A percentile compares a stretch with the other conserved stretches of the same genome.
Conservation (phyloP, 2,329 filamentous ascomycete genomes). For the Botrytis hyacinthi region DNA sequence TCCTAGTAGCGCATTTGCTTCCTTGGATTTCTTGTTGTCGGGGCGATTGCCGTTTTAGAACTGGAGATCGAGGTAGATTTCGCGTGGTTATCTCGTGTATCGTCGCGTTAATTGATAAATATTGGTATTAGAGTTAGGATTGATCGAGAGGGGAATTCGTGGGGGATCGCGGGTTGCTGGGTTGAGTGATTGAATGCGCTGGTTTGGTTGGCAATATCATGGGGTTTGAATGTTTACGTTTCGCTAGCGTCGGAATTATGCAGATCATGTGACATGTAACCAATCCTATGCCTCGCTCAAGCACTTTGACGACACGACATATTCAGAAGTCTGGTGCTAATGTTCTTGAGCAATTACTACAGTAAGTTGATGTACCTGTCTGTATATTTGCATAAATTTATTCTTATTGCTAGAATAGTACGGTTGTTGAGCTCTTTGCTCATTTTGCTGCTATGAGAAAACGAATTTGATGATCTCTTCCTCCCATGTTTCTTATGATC, state of each 20-base stretch:
- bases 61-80: neutral
- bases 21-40: conserved; percentile 21
- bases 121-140: neutral
- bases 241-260: conserved; percentile 1
- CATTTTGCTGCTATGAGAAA: neutral
- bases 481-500: neutral
- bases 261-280: conserved; percentile 19
- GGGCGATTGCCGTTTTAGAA: conserved; percentile 15
- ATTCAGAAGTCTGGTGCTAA: neutral
- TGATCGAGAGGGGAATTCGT: neutral
- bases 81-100: conserved; percentile 24
- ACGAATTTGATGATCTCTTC: neutral
- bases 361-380: neutral
- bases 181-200: conserved; percentile 2
- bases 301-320: neutral
- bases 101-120: conserved; percentile 33
- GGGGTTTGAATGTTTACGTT: conserved; percentile 22
- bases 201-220: conserved; percentile 3
- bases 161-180: neutral
- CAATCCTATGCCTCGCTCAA: neutral
- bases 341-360: neutral
- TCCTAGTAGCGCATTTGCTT: conserved; percentile 35
- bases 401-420: neutral
- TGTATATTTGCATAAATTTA: neutral
- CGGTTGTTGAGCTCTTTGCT: neutral